Percentiles rank a stretch among this genome's conserved stretches.
Conservation (phyloP, 2,329 filamentous ascomycete genomes). For the Trematosphaeria pertusa region DNA sequence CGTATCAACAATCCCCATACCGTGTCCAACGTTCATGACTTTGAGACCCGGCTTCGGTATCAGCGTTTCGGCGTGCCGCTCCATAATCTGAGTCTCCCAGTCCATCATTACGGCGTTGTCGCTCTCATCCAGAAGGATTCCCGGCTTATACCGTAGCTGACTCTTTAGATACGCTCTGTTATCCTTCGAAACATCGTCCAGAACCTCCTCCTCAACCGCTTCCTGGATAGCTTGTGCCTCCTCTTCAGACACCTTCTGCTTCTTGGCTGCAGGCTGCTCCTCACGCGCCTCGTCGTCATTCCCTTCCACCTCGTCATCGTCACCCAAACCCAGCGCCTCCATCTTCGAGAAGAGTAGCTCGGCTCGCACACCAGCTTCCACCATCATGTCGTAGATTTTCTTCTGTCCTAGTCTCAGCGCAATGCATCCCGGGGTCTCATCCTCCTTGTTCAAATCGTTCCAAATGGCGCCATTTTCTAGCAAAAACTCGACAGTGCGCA, state of each 20-base stretch:
- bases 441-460: conserved; percentile 48
- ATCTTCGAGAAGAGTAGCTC: conserved; percentile 45
- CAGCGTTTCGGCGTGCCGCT: conserved; percentile 73
- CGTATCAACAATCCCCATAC: conserved; percentile 86
- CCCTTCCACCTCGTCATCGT: conserved; percentile 28
- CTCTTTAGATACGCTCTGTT: conserved; percentile 50
- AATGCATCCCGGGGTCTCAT: conserved; percentile 48
- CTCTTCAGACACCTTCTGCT: conserved; percentile 40
- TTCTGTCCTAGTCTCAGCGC: conserved; percentile 41
- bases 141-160: conserved; percentile 41
- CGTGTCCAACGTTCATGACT: conserved; percentile 86
- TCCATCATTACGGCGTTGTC: conserved; percentile 93
- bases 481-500: conserved; percentile 40
- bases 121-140: conserved; percentile 70
- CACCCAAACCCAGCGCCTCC: conserved; percentile 38
- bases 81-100: conserved; percentile 90
- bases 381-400: conserved; percentile 46
- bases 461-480: conserved; percentile 49
- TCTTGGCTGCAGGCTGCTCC: conserved; percentile 41
- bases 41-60: conserved; percentile 67
- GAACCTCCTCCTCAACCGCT: conserved; percentile 28
- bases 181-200: conserved; percentile 45
- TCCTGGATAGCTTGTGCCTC: conserved; percentile 34
- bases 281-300: conserved; percentile 25
- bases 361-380: conserved; percentile 45